These are phyloP conservation scores for Effrenium voratum DNA, from an alignment of 73 alveolate species.

Conservation along the genomic window DNA sequence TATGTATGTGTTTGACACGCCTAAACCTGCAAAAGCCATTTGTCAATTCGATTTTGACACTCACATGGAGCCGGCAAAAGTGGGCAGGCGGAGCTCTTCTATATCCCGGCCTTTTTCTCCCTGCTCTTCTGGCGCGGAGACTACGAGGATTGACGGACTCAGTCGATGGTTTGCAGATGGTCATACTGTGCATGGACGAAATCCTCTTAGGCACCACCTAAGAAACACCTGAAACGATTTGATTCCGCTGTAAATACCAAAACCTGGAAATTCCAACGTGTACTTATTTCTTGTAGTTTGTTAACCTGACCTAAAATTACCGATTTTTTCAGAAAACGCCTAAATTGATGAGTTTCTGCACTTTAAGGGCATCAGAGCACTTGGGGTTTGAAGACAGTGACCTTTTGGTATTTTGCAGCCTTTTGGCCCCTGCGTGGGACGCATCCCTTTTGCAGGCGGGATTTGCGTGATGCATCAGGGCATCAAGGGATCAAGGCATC, in stretches of 20 bases:
- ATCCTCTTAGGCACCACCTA: not conserved
- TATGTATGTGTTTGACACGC: no score
- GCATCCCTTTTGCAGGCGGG: no score
- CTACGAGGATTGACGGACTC: slow-evolving; percentile 37
- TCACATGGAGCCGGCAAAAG: no score
- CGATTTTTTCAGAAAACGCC: not conserved
- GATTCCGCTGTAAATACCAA: not conserved
- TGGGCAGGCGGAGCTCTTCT: slow-evolving; percentile 51
- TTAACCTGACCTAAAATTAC: no score
- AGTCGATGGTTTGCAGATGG: no score
- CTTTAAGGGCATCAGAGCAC: not conserved
- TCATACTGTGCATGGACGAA: no score
- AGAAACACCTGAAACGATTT: not conserved
- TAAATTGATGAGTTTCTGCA: not conserved
- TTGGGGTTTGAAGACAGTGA: not conserved
- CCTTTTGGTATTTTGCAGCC: no score
- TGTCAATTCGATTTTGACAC: no score
- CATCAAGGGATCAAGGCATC: no score
- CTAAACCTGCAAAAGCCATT: no score
- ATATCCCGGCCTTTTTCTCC: slow-evolving; percentile 79
- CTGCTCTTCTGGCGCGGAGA: slow-evolving; percentile 56
- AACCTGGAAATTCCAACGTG: not conserved
- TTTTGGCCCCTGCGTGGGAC: no score
- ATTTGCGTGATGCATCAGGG: no score
- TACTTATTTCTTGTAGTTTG: not conserved